Base-by-base conservation (phyloP, 2,329 filamentous ascomycete genomes). In the Diaporthe citri region DNA sequence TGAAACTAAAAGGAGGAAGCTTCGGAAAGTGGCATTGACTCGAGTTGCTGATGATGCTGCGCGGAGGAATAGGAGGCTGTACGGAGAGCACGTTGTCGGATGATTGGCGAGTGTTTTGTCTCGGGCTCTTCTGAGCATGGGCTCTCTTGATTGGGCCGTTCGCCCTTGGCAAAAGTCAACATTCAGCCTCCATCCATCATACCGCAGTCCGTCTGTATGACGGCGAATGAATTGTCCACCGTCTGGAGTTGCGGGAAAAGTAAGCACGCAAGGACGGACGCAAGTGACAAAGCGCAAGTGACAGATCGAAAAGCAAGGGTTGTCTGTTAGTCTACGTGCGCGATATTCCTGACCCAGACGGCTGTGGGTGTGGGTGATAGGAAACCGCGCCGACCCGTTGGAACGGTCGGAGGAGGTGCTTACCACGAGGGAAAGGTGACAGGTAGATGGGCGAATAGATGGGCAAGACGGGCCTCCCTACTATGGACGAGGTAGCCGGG, bases 71-170 rank as follows among this genome's bases (percentile, higher is more conserved):
- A 56, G 31, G 59, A 56, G 36, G 17, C 73, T 13, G 31, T n/a
- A 17, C 39, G 17, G 52, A 55, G 67, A 72, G 72, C 75, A 76
- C 75, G 75, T 76, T 76, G 28, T 51, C 39, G 39, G 64, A 70
- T 74, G 75, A 76, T 76, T 76, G 75, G 75, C 25, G 60, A 72
- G 8, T 57, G 34, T 2, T 39, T 12, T 57, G 46, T 59, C 22
- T 72, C 75, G 60, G 60, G 17, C 17, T 48, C 36, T 22, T 34
- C 39, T 59, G 57, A 60, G 70, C 66, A 69, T 31, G 46, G 72
- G 39, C 57, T 34, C 51, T 59, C 55, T 55, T 34, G 25, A 62
- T 67, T 57, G 59, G 57, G 43, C 48, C 57, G 66, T 51, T 28
- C 48, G 43, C 41, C 25, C 67, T 72, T 69, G 67, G 75, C 72